Base-by-base conservation (phyloP, 139 green algal species). In the Pseudopediastrum boryanum region DNA sequence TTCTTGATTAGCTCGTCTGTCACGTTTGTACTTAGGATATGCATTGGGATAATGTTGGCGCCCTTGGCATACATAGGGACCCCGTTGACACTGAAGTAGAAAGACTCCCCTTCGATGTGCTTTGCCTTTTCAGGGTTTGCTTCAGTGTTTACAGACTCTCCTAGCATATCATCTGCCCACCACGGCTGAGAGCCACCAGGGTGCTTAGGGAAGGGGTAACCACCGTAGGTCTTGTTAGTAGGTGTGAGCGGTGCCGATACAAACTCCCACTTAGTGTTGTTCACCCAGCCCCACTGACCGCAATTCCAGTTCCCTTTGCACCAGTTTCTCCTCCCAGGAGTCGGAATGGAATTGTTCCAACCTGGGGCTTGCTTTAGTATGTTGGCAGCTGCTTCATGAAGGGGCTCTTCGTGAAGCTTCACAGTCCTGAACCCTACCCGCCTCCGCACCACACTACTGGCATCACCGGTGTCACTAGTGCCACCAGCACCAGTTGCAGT, bases 81-180 rank as follows among this genome's bases (percentile, higher is more conserved):
- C 6, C 80, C 87, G 58, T 94, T 94, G 13, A 80, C 68, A 8
- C 43, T 48, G 51, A 94, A 90, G 79, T 81, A 89, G 54, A 94
- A 91, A 3, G 78, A 83, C 69, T 93, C 85, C 5, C 79, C 80
- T 6, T 83, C 77, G 2, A 75, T 51, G 27, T 23, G 23, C 7
- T 74, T 66, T 6, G 74, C 74, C 64, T 31, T 65, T 23, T n/a
- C n/a, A n/a, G n/a, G n/a, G n/a, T n/a, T n/a, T n/a, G n/a, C n/a
- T n/a, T n/a, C n/a, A n/a, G n/a, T n/a, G n/a, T n/a, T n/a, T n/a
- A n/a, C n/a, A n/a, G n/a, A n/a, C n/a, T n/a, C n/a, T n/a, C n/a
- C n/a, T n/a, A n/a, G n/a, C n/a, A n/a, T n/a, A n/a, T n/a, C n/a
- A n/a, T n/a, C n/a, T n/a, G n/a, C n/a, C n/a, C n/a, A n/a, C n/a